Evolutionary conservation across 1,284 basidiomycete species (phyloP).

Genomic region (Ganoderma meredithae): DNA sequence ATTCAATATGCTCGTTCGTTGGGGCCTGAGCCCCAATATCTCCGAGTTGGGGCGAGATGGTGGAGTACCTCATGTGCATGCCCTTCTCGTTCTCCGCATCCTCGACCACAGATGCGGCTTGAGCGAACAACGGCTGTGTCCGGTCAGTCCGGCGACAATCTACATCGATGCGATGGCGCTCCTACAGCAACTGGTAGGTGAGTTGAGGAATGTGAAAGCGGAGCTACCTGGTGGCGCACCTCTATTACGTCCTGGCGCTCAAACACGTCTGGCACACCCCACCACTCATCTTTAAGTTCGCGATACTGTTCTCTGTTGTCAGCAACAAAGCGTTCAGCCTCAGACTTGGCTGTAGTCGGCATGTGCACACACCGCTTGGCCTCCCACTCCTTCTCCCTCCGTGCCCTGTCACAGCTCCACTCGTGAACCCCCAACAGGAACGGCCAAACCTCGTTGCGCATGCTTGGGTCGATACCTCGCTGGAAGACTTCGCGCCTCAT

Average conservation of each 20-base stretch:
- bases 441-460: constrained; percentile 86
- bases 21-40: constrained; percentile 86
- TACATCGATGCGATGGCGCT: constrained; percentile 91
- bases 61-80: constrained; percentile 58
- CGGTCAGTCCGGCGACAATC: constrained; percentile 98
- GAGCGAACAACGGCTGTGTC: constrained; percentile 85
- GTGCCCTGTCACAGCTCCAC: constrained; percentile 72
- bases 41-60: constrained; percentile 71
- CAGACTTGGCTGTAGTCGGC: neutral
- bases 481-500: constrained; percentile 81
- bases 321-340: neutral
- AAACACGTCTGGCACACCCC: constrained; percentile 80
- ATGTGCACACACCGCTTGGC: constrained; percentile 62
- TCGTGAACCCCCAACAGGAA: constrained; percentile 86
- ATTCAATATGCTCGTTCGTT: constrained; percentile 87
- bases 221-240: constrained; percentile 44
- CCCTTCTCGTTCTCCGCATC: constrained; percentile 60
- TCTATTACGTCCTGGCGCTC: constrained; percentile 82
- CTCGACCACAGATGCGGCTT: constrained; percentile 42
- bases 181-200: constrained; percentile 46
- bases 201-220: constrained; percentile 4
- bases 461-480: constrained; percentile 65
- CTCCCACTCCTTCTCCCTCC: constrained; percentile 65
- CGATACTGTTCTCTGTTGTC: constrained; percentile 68
- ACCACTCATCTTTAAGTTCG: constrained; percentile 80